Conservation (phyloP, 306 rosid genomes). For the Crataegus laevigata region DNA sequence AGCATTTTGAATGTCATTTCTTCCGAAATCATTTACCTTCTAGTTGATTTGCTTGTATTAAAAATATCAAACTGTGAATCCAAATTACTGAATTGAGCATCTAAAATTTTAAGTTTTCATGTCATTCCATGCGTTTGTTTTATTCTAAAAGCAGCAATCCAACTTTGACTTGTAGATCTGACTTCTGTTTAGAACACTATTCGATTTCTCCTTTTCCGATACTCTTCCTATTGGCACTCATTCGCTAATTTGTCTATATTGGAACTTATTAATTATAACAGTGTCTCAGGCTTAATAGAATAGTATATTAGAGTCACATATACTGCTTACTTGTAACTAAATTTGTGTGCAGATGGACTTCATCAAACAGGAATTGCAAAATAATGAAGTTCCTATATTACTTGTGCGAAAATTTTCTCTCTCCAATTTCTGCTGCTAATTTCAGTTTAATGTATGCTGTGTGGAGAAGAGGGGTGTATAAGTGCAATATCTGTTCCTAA, state of each 20-base stretch:
- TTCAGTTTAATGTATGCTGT: slow-evolving; percentile 1
- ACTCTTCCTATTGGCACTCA: neutral
- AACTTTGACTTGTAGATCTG: neutral
- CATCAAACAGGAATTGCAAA: slow-evolving; percentile 62
- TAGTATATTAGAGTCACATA: neutral
- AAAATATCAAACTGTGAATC: neutral
- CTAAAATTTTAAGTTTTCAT: neutral
- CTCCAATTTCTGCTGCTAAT: neutral
- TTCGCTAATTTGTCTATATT: neutral
- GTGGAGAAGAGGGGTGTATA: neutral
- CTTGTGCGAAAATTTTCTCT: slow-evolving; percentile 44
- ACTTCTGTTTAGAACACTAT: neutral
- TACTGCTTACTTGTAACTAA: neutral
- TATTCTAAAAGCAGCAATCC: neutral
- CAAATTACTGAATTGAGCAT: neutral
- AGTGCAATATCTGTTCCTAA: neutral
- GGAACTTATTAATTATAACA: neutral
- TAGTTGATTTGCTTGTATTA: slow-evolving; percentile 11
- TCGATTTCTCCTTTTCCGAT: neutral
- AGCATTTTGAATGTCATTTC: neutral
- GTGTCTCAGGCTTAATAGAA: neutral
- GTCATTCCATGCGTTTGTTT: too few species aligned
- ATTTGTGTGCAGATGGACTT: slow-evolving; percentile 46
- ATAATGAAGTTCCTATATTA: slow-evolving; percentile 57
- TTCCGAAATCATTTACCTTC: slow-evolving; percentile 5